Evolutionary conservation across 2,329 filamentous ascomycete genomes (phyloP).

Genomic region (Metarhizium sp.): DNA sequence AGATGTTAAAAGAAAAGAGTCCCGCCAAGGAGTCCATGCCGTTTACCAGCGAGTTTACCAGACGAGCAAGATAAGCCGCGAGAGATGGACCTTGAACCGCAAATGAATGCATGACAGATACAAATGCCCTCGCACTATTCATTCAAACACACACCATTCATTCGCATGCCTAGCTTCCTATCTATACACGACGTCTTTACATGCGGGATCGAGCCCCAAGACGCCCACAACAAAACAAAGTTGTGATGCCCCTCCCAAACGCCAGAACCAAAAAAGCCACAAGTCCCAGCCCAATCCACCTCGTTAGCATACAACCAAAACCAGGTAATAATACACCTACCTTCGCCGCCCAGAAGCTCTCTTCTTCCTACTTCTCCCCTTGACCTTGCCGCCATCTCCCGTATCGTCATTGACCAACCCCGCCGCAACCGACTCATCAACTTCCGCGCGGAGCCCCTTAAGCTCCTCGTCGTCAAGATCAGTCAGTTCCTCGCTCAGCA

Average conservation of each 20-base stretch:
- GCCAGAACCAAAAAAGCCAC: not conserved
- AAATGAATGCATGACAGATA: too few relatives aligned
- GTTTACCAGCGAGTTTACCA: too few relatives aligned
- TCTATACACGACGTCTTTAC: not conserved
- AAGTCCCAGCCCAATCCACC: not conserved
- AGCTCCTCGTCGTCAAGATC: slow-evolving; percentile 90
- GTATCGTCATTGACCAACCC: slow-evolving; percentile 12
- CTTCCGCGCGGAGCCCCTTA: slow-evolving; percentile 53
- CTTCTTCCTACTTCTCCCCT: slow-evolving; percentile 22
- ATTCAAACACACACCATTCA: not conserved
- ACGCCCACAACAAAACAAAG: not conserved
- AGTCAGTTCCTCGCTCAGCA: slow-evolving; percentile 77
- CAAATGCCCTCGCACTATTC: too few relatives aligned
- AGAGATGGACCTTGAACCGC: too few relatives aligned
- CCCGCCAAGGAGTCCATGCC: too few relatives aligned
- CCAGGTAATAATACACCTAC: slow-evolving; percentile 9
- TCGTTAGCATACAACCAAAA: not conserved
- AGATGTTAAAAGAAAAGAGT: too few relatives aligned
- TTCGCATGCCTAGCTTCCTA: not conserved
- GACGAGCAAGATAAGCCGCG: too few relatives aligned
- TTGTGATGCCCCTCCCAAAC: not conserved
- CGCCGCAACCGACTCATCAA: slow-evolving; percentile 32
- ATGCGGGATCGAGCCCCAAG: not conserved
- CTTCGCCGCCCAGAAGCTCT: slow-evolving; percentile 25
- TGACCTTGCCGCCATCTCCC: slow-evolving; percentile 15